Percentiles rank a stretch among this genome's conserved stretches.
Evolutionary conservation across 2,329 filamentous ascomycete species (phyloP).

Genomic region (Fusarium sp.): DNA sequence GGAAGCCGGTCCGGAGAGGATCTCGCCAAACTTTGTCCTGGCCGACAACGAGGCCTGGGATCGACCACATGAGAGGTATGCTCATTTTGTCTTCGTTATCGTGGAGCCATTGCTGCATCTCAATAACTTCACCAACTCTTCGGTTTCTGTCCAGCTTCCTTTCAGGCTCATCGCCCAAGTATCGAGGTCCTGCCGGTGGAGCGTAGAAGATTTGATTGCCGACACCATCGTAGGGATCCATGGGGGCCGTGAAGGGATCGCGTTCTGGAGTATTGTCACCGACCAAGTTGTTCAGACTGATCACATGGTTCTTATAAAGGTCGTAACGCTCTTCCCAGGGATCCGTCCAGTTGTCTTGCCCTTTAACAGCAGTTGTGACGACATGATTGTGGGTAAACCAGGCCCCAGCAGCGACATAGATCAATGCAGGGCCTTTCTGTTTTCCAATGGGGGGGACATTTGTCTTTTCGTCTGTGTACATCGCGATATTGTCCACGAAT

Average conservation of each 20-base stretch:
- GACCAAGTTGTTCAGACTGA: background rate
- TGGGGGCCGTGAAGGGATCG: constrained; percentile 9
- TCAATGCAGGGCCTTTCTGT: background rate
- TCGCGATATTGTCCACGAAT: background rate
- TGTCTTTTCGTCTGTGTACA: background rate
- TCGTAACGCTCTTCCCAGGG: background rate
- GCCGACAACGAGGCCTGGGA: constrained; percentile 5
- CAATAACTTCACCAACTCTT: constrained; percentile 6
- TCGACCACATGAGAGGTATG: constrained; percentile 30
- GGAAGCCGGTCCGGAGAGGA: constrained; percentile 34
- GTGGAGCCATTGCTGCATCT: background rate
- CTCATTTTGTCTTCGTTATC: constrained; percentile 1
- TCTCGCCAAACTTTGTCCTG: constrained; percentile 14
- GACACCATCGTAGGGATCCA: constrained; percentile 42
- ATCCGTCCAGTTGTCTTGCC: fast-evolving
- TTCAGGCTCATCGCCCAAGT: constrained; percentile 13
- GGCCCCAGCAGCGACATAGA: background rate
- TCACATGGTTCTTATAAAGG: background rate
- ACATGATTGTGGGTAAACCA: background rate
- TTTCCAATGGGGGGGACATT: background rate
- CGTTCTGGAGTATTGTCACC: background rate
- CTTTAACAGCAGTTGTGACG: no score
- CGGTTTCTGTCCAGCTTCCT: background rate
- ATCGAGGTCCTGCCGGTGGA: constrained; percentile 38
- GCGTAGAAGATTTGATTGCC: constrained; percentile 46